These are phyloP conservation scores for Manihot esculenta DNA, from an alignment of 441 rosid species.

Conservation along the genomic window DNA sequence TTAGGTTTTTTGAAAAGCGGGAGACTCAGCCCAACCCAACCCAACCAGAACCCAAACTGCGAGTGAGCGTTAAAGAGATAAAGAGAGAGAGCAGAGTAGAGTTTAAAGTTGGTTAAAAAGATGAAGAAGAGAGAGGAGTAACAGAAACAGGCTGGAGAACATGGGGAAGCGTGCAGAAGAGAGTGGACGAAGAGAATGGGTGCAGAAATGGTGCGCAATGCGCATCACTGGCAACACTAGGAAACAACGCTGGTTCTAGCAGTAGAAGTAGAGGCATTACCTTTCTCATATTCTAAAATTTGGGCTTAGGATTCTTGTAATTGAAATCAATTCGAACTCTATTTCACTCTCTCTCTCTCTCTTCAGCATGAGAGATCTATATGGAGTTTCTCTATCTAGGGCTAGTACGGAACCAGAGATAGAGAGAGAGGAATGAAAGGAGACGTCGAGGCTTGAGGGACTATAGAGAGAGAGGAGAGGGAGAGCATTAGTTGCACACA, in stretches of 20 bases:
- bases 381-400: constrained; percentile 1
- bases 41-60: not conserved
- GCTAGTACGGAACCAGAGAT: constrained; percentile 7
- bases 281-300: not conserved
- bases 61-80: not conserved
- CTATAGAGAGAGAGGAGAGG: not conserved
- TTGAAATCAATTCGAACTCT: not conserved
- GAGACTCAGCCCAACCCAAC: not conserved
- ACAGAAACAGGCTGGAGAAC: constrained; percentile 5
- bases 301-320: not conserved
- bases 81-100: too few relatives aligned
- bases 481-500: constrained; percentile 20
- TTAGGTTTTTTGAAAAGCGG: constrained; percentile 5
- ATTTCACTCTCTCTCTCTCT: not conserved
- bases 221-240: constrained; percentile 6
- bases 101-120: not conserved
- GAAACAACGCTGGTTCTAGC: not conserved
- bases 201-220: constrained; percentile 7
- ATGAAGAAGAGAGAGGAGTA: not conserved
- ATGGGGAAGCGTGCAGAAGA: constrained; percentile 1
- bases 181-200: constrained; percentile 7
- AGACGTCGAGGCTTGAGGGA: not conserved
- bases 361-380: not conserved
- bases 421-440: not conserved
- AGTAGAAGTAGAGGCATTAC: not conserved